Base-by-base conservation (phyloP, 208 protist genomes). In the Angomonas ambiguus region DNA sequence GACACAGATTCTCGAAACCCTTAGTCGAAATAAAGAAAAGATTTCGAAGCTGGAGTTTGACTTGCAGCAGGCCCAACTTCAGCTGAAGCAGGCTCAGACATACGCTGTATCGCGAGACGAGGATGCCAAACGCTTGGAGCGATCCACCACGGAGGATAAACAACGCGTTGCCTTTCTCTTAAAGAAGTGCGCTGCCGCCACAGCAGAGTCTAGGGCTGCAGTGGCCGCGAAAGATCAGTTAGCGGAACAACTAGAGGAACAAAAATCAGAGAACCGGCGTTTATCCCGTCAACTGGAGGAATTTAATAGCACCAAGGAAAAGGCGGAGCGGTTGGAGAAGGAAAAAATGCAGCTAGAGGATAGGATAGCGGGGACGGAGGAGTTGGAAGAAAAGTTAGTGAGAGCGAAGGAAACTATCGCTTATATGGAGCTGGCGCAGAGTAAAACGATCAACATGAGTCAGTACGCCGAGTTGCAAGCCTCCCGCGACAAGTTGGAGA, bases 391-490 rank as follows among this genome's bases (percentile, higher is more conserved):
- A 51, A 51, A 76, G 11, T 75, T 93, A 8, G 84, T 93, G 34
- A 87, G 91, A 73, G 89, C 89, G 31, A 91, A 93, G 79, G 89
- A 95, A 69, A 92, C 84, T 24, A 92, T 95, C 58, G 86, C 86
- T 1, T 92, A 87, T 63, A 92, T 95, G 85, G 88, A 95, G 69
- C 70, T 91, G 18, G 76, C 88, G 42, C 79, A 92, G 77, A 85
- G 76, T 59, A 76, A 72, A 41, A 78, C 71, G 24, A 92, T 94
- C 65, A 86, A 87, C 73, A 83, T 91, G 77, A 89, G 78, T 56
- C 83, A 94, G 72, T 95, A 85, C 68, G 88, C 85, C 0, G 83
- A 82, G 64, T 69, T 91, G 45, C 83, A 90, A 64, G 74, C 88
- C 38, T 74, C 82, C 61, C 85, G 82, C 62, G 74, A 83, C 20